A percentile compares a stretch with the other conserved stretches of the same genome.
These are phyloP conservation scores for Polyporus tsugae DNA, from an alignment of 1,284 basidiomycete genomes.

Conservation along the genomic window DNA sequence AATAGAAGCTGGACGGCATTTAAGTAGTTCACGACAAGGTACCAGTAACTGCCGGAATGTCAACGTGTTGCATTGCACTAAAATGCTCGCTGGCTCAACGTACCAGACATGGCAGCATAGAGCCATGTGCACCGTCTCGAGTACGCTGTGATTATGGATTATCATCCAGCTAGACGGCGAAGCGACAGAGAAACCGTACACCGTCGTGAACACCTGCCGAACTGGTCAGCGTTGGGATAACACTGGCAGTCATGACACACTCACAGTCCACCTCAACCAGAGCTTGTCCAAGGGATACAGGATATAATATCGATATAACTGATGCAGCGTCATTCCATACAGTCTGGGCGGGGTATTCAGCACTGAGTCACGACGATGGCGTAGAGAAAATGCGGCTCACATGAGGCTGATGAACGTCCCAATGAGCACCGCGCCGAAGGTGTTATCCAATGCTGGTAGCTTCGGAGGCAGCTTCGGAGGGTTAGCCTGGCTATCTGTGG, in stretches of 20 bases:
- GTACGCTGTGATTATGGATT: neutral
- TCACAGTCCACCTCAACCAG: neutral
- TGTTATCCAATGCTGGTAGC: constrained; percentile 16
- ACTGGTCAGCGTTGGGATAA: neutral
- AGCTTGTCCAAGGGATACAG: constrained; percentile 8
- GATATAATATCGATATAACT: constrained; percentile 9
- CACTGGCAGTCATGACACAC: neutral
- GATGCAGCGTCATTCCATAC: constrained; percentile 11
- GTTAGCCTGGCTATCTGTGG: neutral
- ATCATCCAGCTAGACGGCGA: neutral
- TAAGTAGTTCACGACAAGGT: constrained; percentile 8
- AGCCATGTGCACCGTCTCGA: constrained; percentile 15
- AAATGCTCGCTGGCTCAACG: neutral
- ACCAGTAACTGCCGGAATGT: constrained; percentile 8
- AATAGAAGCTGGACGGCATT: constrained; percentile 1
- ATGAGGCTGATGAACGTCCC: constrained; percentile 18
- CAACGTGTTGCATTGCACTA: neutral
- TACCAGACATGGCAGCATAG: constrained; percentile 11
- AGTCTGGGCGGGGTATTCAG: neutral
- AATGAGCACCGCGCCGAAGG: constrained; percentile 17
- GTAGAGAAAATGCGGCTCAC: neutral
- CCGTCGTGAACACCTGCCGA: neutral
- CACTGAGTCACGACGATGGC: neutral
- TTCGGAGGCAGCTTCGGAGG: constrained; percentile 2
- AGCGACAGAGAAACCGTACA: neutral